Evolutionary conservation across 805 yeast genomes (phyloP), one percentile per base, ranked within the genome.

Genomic region (Cyberlindnera veronae): DNA sequence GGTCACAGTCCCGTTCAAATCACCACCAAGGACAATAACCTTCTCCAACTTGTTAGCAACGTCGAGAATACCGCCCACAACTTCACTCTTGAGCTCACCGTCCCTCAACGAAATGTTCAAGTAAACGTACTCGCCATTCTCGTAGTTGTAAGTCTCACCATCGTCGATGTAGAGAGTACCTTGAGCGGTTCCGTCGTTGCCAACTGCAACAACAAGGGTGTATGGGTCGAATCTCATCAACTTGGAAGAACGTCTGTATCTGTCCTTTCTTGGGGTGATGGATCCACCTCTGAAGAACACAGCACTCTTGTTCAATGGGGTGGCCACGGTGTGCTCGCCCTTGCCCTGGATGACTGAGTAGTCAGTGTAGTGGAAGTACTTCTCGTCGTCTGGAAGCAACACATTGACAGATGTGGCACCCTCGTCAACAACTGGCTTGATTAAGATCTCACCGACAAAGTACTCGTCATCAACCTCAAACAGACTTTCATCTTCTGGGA

Each of bases 401-500:
- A 70, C 50, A 0, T 51, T 56, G 1, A 72, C 70, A 0, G 58
- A 41, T 0, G 53, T 48, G 5, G 69, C 71, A 2, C 68, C 76
- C 46, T 77, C 77, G 1, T 72, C 74, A 1, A 84, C 77, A 3
- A 91, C 79, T 3, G 99, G 99, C 54, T 83, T 85, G 2, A 86
- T 85, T 43, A 91, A 57, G 13, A 91, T 55, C 2, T 88, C 91
- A 17, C 95, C 95, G 16, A 91, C 46, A 55, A 78, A 85, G 61
- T 91, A 91, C 60, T 88, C 81, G 62, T 91, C 91, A 43, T 90
- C 96, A 34, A 88, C 68, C 2, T 62, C 71, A 55, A 74, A 84
- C 0, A 76, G 58, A 1, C 62, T 68, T 20, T 61, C 59, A 44
- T 72, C 69, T 10, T 65, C 63, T 3, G 81, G 79, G 35, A 63